A percentile compares a stretch with the other conserved stretches of the same genome.
phyloP scores from a whole-genome alignment of 805 yeast genomes.

The Scheffersomyces spartinae region DNA sequence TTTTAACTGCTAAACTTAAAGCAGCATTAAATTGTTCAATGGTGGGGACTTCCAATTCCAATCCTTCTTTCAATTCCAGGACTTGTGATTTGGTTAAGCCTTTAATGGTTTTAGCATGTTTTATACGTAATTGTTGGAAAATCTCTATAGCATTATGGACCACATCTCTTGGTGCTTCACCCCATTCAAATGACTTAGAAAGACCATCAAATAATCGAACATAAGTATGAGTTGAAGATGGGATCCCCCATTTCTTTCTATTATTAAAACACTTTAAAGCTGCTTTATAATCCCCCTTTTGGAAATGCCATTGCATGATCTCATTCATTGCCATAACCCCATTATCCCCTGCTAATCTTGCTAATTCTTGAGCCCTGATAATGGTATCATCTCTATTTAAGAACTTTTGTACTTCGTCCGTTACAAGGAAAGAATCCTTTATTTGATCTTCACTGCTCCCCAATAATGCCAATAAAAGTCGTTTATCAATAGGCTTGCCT shows the following conservation, averaged over 20 bases:
- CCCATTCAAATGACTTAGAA: constrained; percentile 17
- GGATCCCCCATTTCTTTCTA: constrained; percentile 53
- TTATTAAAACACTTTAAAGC: constrained; percentile 41
- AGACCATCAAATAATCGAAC: too few relatives aligned
- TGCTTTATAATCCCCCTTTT: constrained; percentile 28
- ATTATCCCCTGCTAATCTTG: constrained; percentile 32
- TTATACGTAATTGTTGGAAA: constrained; percentile 12
- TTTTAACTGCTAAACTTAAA: constrained; percentile 21
- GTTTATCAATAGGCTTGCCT: constrained; percentile 26
- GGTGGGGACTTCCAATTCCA: too few relatives aligned
- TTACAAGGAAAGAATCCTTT: constrained; percentile 45
- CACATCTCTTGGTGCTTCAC: constrained; percentile 11
- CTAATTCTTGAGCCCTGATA: constrained; percentile 42
- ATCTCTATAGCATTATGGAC: constrained; percentile 11
- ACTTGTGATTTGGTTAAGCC: neutral
- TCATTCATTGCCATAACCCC: constrained; percentile 56
- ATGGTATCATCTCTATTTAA: constrained; percentile 34
- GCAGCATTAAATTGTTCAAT: constrained; percentile 27
- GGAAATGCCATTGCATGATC: constrained; percentile 40
- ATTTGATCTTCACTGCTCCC: constrained; percentile 51
- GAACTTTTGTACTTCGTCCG: constrained; percentile 40
- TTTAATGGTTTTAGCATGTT: constrained; percentile 2
- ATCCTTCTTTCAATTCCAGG: too few relatives aligned
- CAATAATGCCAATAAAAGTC: constrained; percentile 40
- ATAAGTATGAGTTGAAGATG: too few relatives aligned